These are phyloP conservation scores for Salix purpurea DNA, from an alignment of 345 rosid species.

Conservation along the genomic window DNA sequence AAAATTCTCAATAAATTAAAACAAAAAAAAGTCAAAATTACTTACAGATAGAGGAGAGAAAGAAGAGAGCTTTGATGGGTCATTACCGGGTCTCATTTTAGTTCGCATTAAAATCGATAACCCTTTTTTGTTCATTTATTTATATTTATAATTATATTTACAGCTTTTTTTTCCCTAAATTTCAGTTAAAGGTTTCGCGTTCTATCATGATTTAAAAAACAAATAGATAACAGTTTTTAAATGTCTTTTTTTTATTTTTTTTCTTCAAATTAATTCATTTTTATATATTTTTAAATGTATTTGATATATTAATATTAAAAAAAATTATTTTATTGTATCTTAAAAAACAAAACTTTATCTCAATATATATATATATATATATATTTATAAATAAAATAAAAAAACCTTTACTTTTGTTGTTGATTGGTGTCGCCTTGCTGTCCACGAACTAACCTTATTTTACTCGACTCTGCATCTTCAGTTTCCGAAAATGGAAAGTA, in stretches of 20 bases:
- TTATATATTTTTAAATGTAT: too few species aligned
- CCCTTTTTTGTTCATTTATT: slow-evolving; percentile 68
- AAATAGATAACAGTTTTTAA: too few species aligned
- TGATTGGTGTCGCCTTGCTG: background rate
- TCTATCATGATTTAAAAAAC: too few species aligned
- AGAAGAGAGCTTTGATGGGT: slow-evolving; percentile 39
- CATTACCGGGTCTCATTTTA: slow-evolving; percentile 50
- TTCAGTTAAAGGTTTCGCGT: background rate
- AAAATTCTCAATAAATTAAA: background rate
- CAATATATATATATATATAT: too few species aligned
- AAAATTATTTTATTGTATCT: too few species aligned
- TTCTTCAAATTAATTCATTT: too few species aligned
- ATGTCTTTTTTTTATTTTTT: too few species aligned
- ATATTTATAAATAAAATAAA: too few species aligned
- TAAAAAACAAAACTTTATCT: too few species aligned
- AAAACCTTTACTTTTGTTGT: background rate
- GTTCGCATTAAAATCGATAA: slow-evolving; percentile 67
- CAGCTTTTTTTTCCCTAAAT: background rate
- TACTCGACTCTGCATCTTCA: background rate
- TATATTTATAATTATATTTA: background rate
- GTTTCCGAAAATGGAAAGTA: background rate
- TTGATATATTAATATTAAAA: too few species aligned
- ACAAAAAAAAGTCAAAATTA: background rate
- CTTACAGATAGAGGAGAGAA: slow-evolving; percentile 48
- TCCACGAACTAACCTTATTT: background rate